Base-by-base conservation (phyloP, 2,329 filamentous ascomycete genomes). In the Chaetomium globosum region DNA sequence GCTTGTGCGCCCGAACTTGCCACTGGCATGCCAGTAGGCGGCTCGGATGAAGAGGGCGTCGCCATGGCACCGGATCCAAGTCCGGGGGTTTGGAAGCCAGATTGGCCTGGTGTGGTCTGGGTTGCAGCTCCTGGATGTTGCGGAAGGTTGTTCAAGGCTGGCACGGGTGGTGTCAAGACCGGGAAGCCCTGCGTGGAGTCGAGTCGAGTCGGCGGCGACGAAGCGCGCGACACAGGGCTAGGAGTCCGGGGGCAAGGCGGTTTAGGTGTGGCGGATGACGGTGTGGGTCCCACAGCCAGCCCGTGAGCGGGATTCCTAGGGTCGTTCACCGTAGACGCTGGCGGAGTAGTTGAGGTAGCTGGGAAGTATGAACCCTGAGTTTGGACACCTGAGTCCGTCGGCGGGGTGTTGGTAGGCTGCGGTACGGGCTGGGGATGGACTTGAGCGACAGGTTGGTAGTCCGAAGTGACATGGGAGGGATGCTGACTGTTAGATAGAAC, bases 161-260 rank as follows among this genome's bases (percentile, higher is more conserved):
- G 21, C 10, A 19, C 31, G 2, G 21, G 57, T 19, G 51, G 31
- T 4, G 59, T 19, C 10, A 23, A 16, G n/a, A 46, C 19, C 1
- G 30, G 31, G 7, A 59, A 13, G 46, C 9, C 43, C n/a, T 51
- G n/a, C 9, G 46, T 12, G 19, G 31, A n/a, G 10, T 49, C 54
- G 52, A 16, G 30, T n/a, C 28, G 61, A 21, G 60, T 51, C 3
- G 59, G 19, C 8, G 55, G 55, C 2, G 64, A 64, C 1, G 69
- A 65, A 23, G 63, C 61, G 3, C 63, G 63, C 6, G 64, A 66
- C 21, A 62, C 30, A 23, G 67, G 65, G 28, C 65, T 67, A 2
- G 67, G 64, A 3, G 51, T 65, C 1, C 54, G 55, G 43, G 39
- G 43, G 39, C 23, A 52, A 10, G 62, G 60, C 12, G 57, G 59